Evolutionary conservation across 139 green algal genomes (phyloP).

Genomic region (Tetratostichococcus sp.): DNA sequence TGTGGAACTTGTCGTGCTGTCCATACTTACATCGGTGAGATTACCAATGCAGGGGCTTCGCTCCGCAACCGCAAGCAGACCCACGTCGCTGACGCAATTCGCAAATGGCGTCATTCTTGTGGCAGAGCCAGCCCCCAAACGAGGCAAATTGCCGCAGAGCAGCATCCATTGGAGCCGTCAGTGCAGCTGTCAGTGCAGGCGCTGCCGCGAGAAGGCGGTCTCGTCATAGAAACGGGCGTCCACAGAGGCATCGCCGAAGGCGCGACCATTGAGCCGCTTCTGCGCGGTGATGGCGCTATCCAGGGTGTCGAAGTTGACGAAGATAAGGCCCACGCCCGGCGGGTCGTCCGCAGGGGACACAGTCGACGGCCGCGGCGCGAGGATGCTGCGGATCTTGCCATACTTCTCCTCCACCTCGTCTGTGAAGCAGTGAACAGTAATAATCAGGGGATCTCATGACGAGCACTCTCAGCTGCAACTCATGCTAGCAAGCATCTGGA

Average conservation of each 20-base stretch:
- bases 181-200: neutral
- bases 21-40: too few relatives aligned
- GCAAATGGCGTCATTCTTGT: too few relatives aligned
- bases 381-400: neutral
- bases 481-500: too few relatives aligned
- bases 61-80: too few relatives aligned
- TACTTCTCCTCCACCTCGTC: conserved; percentile 1
- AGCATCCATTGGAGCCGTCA: too few relatives aligned
- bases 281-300: neutral
- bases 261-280: neutral
- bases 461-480: too few relatives aligned
- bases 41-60: too few relatives aligned
- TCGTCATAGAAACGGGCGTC: neutral
- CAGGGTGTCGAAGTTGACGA: neutral
- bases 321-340: neutral
- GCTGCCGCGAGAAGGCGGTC: neutral
- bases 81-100: too few relatives aligned
- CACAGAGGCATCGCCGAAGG: neutral
- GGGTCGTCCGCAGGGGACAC: neutral
- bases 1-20: too few relatives aligned
- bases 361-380: neutral
- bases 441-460: too few relatives aligned
- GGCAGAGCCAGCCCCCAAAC: too few relatives aligned
- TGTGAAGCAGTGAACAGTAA: neutral
- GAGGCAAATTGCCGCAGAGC: too few relatives aligned